These are phyloP conservation scores for Gliomastix tumulicola DNA, from an alignment of 2,329 filamentous ascomycete genomes.

Conservation along the genomic window DNA sequence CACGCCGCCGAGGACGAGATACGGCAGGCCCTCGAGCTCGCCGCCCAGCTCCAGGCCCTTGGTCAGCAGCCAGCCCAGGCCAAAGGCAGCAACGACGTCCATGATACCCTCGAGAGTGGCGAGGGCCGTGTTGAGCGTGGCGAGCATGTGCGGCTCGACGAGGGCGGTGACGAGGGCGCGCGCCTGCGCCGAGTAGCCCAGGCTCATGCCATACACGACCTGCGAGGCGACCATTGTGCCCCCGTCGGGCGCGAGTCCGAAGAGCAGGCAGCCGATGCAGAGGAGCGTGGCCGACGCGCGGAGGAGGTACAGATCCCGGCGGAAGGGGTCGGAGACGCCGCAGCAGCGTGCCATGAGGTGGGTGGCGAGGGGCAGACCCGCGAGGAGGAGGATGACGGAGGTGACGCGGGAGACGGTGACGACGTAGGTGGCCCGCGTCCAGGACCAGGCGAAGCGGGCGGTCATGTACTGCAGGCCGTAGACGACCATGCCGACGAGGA, in stretches of 20 bases:
- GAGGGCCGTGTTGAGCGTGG: slow-evolving; percentile 45
- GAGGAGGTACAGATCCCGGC: slow-evolving; percentile 31
- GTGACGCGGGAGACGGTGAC: slow-evolving; percentile 4
- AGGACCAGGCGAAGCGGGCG: slow-evolving; percentile 40
- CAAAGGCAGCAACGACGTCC: slow-evolving; percentile 35
- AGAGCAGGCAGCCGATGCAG: slow-evolving; percentile 24
- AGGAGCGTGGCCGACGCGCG: slow-evolving; percentile 23
- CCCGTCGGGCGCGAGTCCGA: slow-evolving; percentile 25
- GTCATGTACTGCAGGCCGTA: slow-evolving; percentile 45
- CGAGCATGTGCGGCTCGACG: slow-evolving; percentile 46
- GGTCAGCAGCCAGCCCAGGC: slow-evolving; percentile 38
- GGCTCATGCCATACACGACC: slow-evolving; percentile 35
- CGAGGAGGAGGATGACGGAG: slow-evolving; percentile 9
- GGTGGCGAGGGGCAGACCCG: slow-evolving; percentile 27
- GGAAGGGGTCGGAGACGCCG: slow-evolving; percentile 17
- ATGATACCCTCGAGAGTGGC: slow-evolving; percentile 41
- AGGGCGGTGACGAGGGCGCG: slow-evolving; percentile 45
- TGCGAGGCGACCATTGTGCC: slow-evolving; percentile 30
- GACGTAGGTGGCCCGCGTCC: slow-evolving; percentile 26
- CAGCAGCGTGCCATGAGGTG: slow-evolving; percentile 19
- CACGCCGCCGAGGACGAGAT: slow-evolving; percentile 17
- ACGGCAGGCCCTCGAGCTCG: slow-evolving; percentile 42
- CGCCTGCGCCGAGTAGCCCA: slow-evolving; percentile 32
- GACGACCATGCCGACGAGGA: slow-evolving; percentile 20
- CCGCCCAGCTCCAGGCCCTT: slow-evolving; percentile 38